Evolutionary conservation across 2,329 filamentous ascomycete genomes (phyloP).

Genomic region (Fusarium musae): DNA sequence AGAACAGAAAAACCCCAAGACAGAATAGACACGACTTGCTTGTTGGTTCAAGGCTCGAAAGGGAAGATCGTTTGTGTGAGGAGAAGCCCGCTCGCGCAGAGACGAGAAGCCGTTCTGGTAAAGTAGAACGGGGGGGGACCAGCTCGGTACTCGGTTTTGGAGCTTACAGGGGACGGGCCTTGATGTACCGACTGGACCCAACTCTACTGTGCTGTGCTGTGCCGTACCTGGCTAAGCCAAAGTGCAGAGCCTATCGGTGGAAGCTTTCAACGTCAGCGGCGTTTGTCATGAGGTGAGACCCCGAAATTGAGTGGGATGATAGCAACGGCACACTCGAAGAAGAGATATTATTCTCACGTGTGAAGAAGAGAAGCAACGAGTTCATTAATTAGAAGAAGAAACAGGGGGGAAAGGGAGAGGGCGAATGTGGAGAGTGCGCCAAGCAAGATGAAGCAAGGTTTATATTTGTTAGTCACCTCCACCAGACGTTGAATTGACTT

Average conservation of each 20-base stretch:
- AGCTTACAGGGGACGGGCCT: constrained; percentile 8
- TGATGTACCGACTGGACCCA: not conserved
- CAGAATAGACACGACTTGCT: not conserved
- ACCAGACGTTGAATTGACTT: not conserved
- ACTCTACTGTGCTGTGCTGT: not conserved
- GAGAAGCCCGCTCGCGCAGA: constrained; percentile 24
- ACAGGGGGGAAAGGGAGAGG: not conserved
- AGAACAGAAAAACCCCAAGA: not conserved
- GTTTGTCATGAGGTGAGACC: constrained; percentile 7
- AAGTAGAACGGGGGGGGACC: constrained; percentile 13
- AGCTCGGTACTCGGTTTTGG: constrained; percentile 28
- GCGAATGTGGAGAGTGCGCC: constrained; percentile 4
- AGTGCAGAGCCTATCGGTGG: not conserved
- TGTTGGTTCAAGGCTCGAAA: constrained; percentile 5
- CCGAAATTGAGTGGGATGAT: not conserved
- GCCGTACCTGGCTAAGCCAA: constrained; percentile 18
- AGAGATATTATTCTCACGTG: not conserved
- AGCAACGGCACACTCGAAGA: not conserved
- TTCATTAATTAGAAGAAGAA: not conserved
- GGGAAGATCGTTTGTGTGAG: constrained; percentile 13
- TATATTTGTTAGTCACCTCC: not conserved
- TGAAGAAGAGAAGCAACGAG: not conserved
- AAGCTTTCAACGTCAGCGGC: constrained; percentile 32
- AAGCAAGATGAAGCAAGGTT: not conserved
- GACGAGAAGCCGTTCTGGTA: constrained; percentile 27